Evolutionary conservation across 2,329 filamentous ascomycete species (phyloP).

Genomic region (Fusarium caatingaense): DNA sequence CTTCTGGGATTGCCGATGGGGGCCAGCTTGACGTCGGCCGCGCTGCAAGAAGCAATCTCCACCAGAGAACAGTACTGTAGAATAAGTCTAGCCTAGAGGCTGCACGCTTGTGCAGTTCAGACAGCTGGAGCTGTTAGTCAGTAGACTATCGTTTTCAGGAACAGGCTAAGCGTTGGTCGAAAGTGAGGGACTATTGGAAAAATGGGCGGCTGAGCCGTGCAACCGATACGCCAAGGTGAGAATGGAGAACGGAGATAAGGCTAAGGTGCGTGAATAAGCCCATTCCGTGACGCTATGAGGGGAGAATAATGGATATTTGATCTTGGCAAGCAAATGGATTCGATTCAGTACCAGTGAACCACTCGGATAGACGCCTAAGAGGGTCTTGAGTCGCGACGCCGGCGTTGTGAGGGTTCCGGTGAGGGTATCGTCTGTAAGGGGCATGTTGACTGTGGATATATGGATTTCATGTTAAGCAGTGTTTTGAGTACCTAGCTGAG

Average conservation of each 20-base stretch:
- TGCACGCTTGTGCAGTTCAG: slow-evolving; percentile 18
- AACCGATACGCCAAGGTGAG: slow-evolving; percentile 30
- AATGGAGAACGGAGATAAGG: slow-evolving; percentile 3
- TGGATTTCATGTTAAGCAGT: neutral
- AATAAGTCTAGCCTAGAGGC: slow-evolving; percentile 5
- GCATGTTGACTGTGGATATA: neutral
- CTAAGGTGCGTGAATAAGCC: slow-evolving; percentile 15
- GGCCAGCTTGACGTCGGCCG: slow-evolving; percentile 7
- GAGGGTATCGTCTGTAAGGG: neutral
- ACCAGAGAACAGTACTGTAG: slow-evolving; percentile 9
- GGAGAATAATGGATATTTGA: slow-evolving; percentile 18
- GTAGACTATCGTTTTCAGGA: slow-evolving; percentile 44
- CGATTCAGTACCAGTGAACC: neutral
- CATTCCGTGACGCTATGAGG: slow-evolving; percentile 1
- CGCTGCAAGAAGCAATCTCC: slow-evolving; percentile 36
- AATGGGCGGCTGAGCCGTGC: slow-evolving; percentile 21
- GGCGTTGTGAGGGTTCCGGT: neutral
- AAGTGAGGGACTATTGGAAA: slow-evolving; percentile 27
- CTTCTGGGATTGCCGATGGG: slow-evolving; percentile 9
- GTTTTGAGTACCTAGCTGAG: neutral
- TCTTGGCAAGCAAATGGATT: slow-evolving; percentile 20
- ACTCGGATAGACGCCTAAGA: neutral
- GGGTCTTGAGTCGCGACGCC: neutral
- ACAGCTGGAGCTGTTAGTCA: slow-evolving; percentile 4
- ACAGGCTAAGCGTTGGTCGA: slow-evolving; percentile 47